A percentile compares a stretch with the other conserved stretches of the same genome.
These are phyloP conservation scores for Theobroma cacao DNA, from an alignment of 345 rosid species.

Conservation along the genomic window DNA sequence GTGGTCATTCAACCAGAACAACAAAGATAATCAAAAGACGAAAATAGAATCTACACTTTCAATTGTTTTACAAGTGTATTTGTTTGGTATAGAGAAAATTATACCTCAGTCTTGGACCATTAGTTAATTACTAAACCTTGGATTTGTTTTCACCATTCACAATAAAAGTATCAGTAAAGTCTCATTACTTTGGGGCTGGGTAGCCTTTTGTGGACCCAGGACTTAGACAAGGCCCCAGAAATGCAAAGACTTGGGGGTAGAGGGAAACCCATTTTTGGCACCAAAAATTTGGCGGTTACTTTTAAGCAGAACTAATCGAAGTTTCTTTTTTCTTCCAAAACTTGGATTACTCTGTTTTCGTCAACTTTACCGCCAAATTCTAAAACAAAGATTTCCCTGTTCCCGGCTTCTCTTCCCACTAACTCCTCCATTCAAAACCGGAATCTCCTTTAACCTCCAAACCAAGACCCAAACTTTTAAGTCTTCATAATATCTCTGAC, in stretches of 20 bases:
- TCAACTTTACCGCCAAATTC: conserved; percentile 8
- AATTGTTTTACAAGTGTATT: no score
- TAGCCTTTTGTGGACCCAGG: neutral
- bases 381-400: neutral
- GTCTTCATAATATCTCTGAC: neutral
- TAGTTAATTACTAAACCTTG: no score
- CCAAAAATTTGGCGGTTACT: neutral
- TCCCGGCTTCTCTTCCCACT: conserved; percentile 23
- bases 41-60: no score
- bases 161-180: no score
- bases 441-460: neutral
- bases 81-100: no score
- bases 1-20: no score
- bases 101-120: no score
- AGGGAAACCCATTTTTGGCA: neutral
- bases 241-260: neutral
- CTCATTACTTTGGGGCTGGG: neutral
- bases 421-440: neutral
- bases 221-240: neutral
- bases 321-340: neutral
- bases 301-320: neutral
- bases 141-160: no score
- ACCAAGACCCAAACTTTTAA: neutral
- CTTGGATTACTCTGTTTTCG: neutral
- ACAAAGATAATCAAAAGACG: no score